Percentiles rank a stretch among this genome's conserved stretches.
These are phyloP conservation scores for Periglandula ipomoeae DNA, from an alignment of 2,329 filamentous ascomycete species.

Conservation along the genomic window DNA sequence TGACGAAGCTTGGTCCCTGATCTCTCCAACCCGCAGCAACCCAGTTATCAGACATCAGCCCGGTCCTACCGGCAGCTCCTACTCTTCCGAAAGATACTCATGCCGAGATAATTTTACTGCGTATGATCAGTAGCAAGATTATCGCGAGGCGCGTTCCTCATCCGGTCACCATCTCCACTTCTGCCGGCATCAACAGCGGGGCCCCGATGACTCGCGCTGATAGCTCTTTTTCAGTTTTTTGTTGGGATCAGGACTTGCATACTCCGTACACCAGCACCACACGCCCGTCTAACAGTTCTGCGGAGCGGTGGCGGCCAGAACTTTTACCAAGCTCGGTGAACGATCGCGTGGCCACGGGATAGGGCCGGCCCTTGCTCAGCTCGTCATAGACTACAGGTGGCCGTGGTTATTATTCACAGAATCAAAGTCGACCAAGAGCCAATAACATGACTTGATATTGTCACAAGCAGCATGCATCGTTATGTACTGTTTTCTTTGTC, in stretches of 20 bases:
- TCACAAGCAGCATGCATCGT: too few species aligned
- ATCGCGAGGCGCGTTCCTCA: background rate
- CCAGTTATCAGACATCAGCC: background rate
- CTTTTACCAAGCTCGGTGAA: background rate
- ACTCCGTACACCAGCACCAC: too few species aligned
- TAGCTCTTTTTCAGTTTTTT: background rate
- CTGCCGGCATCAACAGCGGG: background rate
- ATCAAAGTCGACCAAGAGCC: background rate
- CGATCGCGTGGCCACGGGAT: background rate
- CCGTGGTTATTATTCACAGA: too few species aligned
- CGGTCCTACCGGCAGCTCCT: too few species aligned
- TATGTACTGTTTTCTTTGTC: too few species aligned
- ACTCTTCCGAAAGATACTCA: background rate
- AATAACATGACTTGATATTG: background rate
- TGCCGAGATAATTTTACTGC: background rate
- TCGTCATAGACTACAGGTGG: too few species aligned
- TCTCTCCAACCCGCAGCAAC: background rate
- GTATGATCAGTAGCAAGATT: background rate
- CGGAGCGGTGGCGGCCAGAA: too few species aligned
- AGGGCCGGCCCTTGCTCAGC: too few species aligned
- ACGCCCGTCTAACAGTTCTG: too few species aligned
- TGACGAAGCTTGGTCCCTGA: too few species aligned
- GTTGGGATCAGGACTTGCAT: slow-evolving; percentile 4
- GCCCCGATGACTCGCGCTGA: background rate
- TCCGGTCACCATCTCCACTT: background rate